A percentile compares a stretch with the other conserved stretches of the same genome.
phyloP scores from a whole-genome alignment of 495 filamentous ascomycete genomes.

The Rostrohypoxylon terebratum region DNA sequence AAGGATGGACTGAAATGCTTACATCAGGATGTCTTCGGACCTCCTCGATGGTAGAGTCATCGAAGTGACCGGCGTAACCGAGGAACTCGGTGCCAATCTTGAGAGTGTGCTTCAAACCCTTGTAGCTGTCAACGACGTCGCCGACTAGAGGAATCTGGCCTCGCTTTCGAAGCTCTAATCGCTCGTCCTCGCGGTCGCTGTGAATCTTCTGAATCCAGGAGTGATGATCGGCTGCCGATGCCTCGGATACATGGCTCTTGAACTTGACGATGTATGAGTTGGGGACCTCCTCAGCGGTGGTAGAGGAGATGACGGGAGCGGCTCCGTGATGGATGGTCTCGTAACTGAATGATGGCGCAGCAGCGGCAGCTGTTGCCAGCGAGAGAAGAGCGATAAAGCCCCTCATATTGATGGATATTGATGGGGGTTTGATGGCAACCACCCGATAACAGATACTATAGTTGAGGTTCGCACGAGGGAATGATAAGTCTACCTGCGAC shows the following conservation, averaged over 20 bases:
- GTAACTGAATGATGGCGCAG: conserved; percentile 78
- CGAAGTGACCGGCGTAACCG: conserved; percentile 96
- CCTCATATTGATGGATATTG: conserved; percentile 72
- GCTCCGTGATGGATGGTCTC: conserved; percentile 86
- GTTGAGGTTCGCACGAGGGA: conserved; percentile 41
- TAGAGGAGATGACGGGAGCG: conserved; percentile 88
- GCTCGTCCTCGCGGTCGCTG: conserved; percentile 65
- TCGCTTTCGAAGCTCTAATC: conserved; percentile 89
- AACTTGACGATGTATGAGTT: conserved; percentile 98
- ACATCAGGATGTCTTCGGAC: conserved; percentile 97
- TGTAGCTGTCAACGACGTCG: conserved; percentile 77
- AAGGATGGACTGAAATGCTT: conserved; percentile 60
- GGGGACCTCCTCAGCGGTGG: conserved; percentile 77
- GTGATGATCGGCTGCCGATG: conserved; percentile 79
- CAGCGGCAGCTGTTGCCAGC: conserved; percentile 74
- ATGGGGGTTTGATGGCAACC: conserved; percentile 23
- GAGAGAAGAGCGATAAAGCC: conserved; percentile 75
- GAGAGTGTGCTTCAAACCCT: conserved; percentile 93
- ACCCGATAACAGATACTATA: conserved; percentile 20
- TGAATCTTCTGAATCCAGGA: conserved; percentile 93
- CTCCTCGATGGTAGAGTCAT: conserved; percentile 90
- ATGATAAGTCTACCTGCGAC: conserved; percentile 60
- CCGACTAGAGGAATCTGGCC: conserved; percentile 77
- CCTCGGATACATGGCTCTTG: conserved; percentile 88
- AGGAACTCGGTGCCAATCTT: conserved; percentile 85